Percentiles rank a stretch among this genome's conserved stretches.
These are phyloP conservation scores for Penicillium sclerotigenum DNA, from an alignment of 2,329 filamentous ascomycete genomes.

Conservation along the genomic window DNA sequence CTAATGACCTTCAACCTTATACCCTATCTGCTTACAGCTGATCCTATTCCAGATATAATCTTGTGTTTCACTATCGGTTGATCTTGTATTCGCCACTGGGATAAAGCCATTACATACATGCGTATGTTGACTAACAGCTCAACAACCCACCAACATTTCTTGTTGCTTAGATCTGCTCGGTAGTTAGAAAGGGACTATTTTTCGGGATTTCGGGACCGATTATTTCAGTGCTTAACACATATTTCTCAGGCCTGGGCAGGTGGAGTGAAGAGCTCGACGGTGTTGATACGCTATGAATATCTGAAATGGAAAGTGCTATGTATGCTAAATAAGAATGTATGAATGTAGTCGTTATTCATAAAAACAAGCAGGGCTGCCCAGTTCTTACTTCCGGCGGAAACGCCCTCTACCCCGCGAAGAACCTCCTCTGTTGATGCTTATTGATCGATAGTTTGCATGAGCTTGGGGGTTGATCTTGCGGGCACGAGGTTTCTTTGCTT, in stretches of 20 bases:
- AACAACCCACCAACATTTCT: background rate
- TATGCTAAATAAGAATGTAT: slow-evolving; percentile 8
- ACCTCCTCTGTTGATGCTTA: slow-evolving; percentile 46
- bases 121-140: background rate
- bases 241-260: background rate
- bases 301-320: background rate
- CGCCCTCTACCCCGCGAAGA: slow-evolving; percentile 36
- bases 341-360: slow-evolving; percentile 23
- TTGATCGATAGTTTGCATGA: slow-evolving; percentile 49
- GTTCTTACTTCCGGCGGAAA: slow-evolving; percentile 36
- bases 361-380: background rate
- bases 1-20: too few species aligned
- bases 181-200: background rate
- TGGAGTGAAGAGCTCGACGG: background rate
- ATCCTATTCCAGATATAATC: too few species aligned
- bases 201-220: background rate
- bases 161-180: background rate
- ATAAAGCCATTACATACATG: too few species aligned
- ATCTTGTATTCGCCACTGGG: too few species aligned
- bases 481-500: slow-evolving; percentile 25
- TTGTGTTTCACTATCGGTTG: too few species aligned
- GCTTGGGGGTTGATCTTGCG: slow-evolving; percentile 45
- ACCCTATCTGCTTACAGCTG: too few species aligned
- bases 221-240: too few species aligned
- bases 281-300: background rate